Percentiles rank a stretch among this genome's conserved stretches.
Evolutionary conservation across 2,329 filamentous ascomycete genomes (phyloP).

Genomic region (Claviceps cyperi): DNA sequence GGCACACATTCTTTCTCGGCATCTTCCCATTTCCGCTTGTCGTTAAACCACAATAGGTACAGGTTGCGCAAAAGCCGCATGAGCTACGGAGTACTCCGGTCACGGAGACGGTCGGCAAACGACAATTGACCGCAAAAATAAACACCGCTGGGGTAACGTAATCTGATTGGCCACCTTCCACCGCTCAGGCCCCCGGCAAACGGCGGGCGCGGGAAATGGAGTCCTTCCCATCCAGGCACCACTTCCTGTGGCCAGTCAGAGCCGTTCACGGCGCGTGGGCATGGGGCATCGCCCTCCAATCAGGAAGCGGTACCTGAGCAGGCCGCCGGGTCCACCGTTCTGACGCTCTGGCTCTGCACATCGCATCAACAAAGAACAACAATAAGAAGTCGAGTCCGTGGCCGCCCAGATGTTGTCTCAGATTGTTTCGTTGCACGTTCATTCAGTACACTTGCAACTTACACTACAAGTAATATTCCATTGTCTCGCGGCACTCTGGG

Average conservation of each 20-base stretch:
- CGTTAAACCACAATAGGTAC: too few relatives aligned
- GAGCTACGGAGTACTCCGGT: too few relatives aligned
- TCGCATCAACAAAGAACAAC: background rate
- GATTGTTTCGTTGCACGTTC: background rate
- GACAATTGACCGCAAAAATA: too few relatives aligned
- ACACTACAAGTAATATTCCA: too few relatives aligned
- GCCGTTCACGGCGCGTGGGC: background rate
- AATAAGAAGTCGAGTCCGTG: background rate
- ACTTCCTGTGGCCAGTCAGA: slow-evolving; percentile 7
- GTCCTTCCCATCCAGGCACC: slow-evolving; percentile 9
- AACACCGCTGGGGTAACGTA: too few relatives aligned
- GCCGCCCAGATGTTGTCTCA: background rate
- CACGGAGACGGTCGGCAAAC: too few relatives aligned
- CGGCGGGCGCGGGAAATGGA: background rate
- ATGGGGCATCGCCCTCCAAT: slow-evolving; percentile 7
- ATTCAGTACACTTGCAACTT: background rate
- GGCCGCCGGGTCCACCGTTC: background rate
- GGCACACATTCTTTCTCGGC: background rate
- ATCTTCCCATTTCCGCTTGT: too few relatives aligned
- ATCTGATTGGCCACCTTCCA: background rate
- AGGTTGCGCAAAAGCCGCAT: too few relatives aligned
- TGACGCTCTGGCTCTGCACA: background rate
- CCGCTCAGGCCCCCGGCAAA: background rate
- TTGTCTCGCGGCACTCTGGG: too few relatives aligned
- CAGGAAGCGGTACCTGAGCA: slow-evolving; percentile 9